A percentile compares a stretch with the other conserved stretches of the same genome.
These are phyloP conservation scores for Fusarium incarnatum DNA, from an alignment of 2,329 filamentous ascomycete species.

Conservation along the genomic window DNA sequence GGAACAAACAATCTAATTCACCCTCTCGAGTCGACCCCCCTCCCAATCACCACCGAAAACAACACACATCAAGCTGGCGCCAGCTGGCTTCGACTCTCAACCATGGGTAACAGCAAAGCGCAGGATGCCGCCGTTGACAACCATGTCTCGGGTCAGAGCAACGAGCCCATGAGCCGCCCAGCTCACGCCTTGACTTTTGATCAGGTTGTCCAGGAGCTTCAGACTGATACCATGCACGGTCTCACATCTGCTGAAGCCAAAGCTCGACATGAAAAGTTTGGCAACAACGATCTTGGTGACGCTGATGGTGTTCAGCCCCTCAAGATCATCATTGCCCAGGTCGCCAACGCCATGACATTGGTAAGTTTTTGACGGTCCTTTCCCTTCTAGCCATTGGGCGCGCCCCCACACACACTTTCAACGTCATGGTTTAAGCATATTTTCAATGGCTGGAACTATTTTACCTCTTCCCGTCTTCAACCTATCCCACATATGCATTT, in stretches of 20 bases:
- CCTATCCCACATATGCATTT: conserved; percentile 32
- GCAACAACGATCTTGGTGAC: conserved; percentile 67
- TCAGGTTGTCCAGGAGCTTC: conserved; percentile 64
- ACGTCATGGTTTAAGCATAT: conserved; percentile 30
- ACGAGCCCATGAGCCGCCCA: conserved; percentile 61
- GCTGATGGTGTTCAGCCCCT: conserved; percentile 62
- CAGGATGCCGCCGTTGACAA: conserved; percentile 34
- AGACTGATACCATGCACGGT: conserved; percentile 64
- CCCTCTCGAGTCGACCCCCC: conserved; percentile 9
- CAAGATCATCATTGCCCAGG: conserved; percentile 71
- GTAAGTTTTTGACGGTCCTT: conserved; percentile 52
- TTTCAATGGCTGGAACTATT: conserved; percentile 16
- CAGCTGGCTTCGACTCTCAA: conserved; percentile 24
- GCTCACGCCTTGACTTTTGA: conserved; percentile 66
- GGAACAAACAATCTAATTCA: conserved; percentile 16
- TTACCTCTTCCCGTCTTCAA: conserved; percentile 43
- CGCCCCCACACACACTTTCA: conserved; percentile 17
- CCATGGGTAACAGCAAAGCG: conserved; percentile 33
- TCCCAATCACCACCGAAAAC: neutral
- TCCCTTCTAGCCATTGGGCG: neutral
- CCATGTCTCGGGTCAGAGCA: conserved; percentile 52
- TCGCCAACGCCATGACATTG: conserved; percentile 77
- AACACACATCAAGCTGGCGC: conserved; percentile 27
- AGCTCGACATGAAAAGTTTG: conserved; percentile 63
- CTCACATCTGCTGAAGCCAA: conserved; percentile 64